phyloP scores from a whole-genome alignment of 129 eudicot species.

The Pseudognaphalium luteoalbum region DNA sequence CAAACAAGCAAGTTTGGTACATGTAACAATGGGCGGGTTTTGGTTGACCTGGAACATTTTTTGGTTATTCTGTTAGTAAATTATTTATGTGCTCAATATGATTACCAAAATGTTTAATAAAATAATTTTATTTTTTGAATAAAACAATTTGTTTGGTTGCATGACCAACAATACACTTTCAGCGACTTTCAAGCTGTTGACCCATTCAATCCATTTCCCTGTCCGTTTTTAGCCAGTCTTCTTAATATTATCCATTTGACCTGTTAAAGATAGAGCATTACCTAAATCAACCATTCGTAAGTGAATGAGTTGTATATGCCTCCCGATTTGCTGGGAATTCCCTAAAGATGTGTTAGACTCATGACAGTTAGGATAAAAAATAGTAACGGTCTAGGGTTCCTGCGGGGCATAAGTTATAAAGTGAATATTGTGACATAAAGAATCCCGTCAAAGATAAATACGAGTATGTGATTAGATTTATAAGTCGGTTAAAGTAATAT shows the following conservation, averaged over 20 bases:
- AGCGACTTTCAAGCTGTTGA: background rate
- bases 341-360: no score
- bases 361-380: no score
- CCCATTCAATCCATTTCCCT: background rate
- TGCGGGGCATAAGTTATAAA: no score
- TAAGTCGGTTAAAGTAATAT: no score
- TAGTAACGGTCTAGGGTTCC: no score
- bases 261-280: background rate
- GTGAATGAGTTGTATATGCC: no score
- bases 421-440: no score
- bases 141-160: background rate
- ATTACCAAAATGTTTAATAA: background rate
- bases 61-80: background rate
- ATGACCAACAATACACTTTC: background rate
- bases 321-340: no score
- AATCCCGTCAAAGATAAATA: no score
- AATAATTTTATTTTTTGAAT: background rate
- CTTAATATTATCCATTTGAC: background rate
- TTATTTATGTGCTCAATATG: no score
- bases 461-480: no score
- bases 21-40: background rate
- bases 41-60: background rate
- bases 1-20: background rate
- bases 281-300: no score
- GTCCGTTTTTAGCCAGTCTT: background rate